Conservation (phyloP, 345 rosid species). For the Lumnitzera racemosa region DNA sequence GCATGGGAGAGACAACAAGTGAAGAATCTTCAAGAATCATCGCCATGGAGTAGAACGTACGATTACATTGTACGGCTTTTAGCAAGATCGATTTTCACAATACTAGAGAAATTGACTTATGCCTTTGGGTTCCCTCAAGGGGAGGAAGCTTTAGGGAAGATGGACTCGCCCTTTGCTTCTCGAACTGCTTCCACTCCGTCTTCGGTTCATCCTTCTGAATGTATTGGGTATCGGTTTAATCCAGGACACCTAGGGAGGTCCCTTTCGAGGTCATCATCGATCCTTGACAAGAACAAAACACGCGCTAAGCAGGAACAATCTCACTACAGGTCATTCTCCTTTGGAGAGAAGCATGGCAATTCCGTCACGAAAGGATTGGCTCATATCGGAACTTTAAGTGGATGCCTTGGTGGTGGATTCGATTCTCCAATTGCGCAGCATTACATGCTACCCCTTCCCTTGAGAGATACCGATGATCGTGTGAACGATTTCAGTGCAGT, state of each 20-base stretch:
- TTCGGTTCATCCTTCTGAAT: constrained; percentile 27
- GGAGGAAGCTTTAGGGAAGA: constrained; percentile 7
- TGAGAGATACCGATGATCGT: constrained; percentile 10
- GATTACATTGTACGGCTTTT: constrained; percentile 49
- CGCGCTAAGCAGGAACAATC: constrained; percentile 15
- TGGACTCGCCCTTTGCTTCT: constrained; percentile 8
- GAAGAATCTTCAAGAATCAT: constrained; percentile 34
- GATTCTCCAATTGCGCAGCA: constrained; percentile 23
- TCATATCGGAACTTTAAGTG: constrained; percentile 26
- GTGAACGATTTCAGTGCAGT: constrained; percentile 9
- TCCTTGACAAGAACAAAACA: constrained; percentile 21
- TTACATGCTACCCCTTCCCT: constrained; percentile 19
- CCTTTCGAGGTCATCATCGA: constrained; percentile 7
- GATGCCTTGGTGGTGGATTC: constrained; percentile 31
- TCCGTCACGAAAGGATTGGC: constrained; percentile 15
- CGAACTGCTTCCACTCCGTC: constrained; percentile 25
- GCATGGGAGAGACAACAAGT: constrained; percentile 40
- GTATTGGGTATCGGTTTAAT: constrained; percentile 18
- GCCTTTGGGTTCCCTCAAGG: constrained; percentile 18
- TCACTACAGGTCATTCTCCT: constrained; percentile 13
- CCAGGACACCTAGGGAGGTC: constrained; percentile 16
- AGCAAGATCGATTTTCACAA: constrained; percentile 46
- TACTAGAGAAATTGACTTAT: constrained; percentile 36
- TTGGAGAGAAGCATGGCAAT: constrained; percentile 13
- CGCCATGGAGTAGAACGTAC: constrained; percentile 44